Base-by-base conservation (phyloP, 805 yeast genomes). In the Naumovozyma baii region DNA sequence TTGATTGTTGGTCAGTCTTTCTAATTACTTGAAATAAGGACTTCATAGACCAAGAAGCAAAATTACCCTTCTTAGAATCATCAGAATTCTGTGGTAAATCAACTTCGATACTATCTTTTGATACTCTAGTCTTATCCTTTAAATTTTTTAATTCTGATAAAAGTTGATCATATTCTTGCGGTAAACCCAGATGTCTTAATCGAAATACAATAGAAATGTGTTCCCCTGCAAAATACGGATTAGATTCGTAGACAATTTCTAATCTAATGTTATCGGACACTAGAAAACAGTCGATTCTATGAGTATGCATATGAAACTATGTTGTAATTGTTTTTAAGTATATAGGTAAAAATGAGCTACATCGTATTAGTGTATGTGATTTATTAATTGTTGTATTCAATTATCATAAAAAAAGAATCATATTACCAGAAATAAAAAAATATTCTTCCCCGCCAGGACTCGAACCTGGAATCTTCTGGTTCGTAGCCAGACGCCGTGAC, bases 401-500 rank as follows among this genome's bases (percentile, higher is more conserved):
- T n/a, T n/a, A n/a, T n/a, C n/a, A n/a, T n/a, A n/a, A n/a, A n/a
- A n/a, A n/a, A n/a, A n/a, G n/a, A n/a, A n/a, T n/a, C n/a, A n/a
- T n/a, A n/a, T n/a, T n/a, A n/a, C n/a, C n/a, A n/a, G n/a, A n/a
- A n/a, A 13, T 29, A 28, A 39, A 43, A 45, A 43, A 33, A 30
- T 33, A 34, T 36, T 53, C 66, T 63, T 61, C 67, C 70, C 70
- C 70, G 68, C 69, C 73, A 68, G 73, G 73, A 68, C 68, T 68
- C 69, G 72, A 68, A 68, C 73, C 73, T 68, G 72, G 71, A 68
- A 64, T 64, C 68, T 64, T 59, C 67, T 61, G 68, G 67, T 64
- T 63, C 78, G 78, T 73, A 74, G 78, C 78, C 79, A 72, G 77
- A 74, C 78, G 78, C 78, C 79, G 74, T 73, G 76, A 74, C 79